Base-by-base conservation (phyloP, 345 rosid species). In the Sisymbrium irio region DNA sequence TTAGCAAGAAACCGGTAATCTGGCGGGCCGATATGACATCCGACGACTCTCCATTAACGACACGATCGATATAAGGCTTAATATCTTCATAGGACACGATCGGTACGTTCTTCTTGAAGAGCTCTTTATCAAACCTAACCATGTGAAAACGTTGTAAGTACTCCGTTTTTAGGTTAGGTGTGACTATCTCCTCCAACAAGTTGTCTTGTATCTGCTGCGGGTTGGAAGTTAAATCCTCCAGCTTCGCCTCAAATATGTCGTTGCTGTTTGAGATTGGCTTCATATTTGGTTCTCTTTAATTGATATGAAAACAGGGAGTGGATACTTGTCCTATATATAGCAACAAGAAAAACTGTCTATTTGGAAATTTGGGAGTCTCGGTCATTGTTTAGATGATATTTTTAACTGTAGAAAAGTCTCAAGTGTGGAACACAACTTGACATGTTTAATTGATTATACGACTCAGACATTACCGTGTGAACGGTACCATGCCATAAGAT, bases 1-100 rank as follows among this genome's bases (percentile, higher is more conserved):
- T 91, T 27, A 96, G 92, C 77, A 91, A 89, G 69, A 93, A 82
- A 81, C 92, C 97, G 3, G 93, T 86, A 56, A 93, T 87, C 14
- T 93, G 91, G 4, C 89, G 81, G 20, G 87, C 79, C 7, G 96
- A 89, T 74, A 91, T 84, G 33, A 93, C 77, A 13, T 81, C 65
- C 0, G 97, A 86, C 8, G 85, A 73, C 69, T 84, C 90, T 56
- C 98, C 97, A 32, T 82, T 78, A 32, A 92, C 90, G 44, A 93
- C 80, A 82, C 96, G 83, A 50, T 91, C 89, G 47, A 93, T 85
- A 35, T 70, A 84, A 58, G 87, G 77, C 78, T 81, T 86, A 53
- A 90, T 81, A 67, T 93, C 96, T 72, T 93, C 96, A 56, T 91
- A 93, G 65, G 82, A 82, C 49, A 93, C 97, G 36, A 91, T 76